phyloP scores from a whole-genome alignment of 345 rosid genomes.

The Hibiscus trionum region DNA sequence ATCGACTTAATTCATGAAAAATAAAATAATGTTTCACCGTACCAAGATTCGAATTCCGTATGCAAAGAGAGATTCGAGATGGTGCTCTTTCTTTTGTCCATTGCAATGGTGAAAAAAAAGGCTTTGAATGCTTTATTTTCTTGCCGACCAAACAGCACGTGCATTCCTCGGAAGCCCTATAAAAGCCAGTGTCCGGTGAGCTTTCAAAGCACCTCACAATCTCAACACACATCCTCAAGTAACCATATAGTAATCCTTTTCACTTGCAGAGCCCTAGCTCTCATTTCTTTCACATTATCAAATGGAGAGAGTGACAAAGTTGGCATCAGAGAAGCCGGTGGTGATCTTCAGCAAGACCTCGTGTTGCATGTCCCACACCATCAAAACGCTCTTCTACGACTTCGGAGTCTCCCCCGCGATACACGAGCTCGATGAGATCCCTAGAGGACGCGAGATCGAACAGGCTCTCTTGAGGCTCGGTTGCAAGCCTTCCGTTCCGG shows the following conservation, averaged over 20 bases:
- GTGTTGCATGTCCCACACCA: slow-evolving; percentile 90
- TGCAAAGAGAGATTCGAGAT: slow-evolving; percentile 21
- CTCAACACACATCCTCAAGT: not conserved
- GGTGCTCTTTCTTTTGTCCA: too few species aligned
- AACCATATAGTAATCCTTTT: not conserved
- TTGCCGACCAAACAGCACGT: too few species aligned
- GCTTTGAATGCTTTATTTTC: too few species aligned
- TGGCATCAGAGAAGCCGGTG: slow-evolving; percentile 88
- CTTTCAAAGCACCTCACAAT: too few species aligned
- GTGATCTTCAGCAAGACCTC: slow-evolving; percentile 95
- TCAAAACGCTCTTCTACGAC: slow-evolving; percentile 80
- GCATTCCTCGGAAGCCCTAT: too few species aligned
- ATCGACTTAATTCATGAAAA: too few species aligned
- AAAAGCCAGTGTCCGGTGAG: too few species aligned
- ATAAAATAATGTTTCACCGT: slow-evolving; percentile 9
- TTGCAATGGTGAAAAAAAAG: too few species aligned
- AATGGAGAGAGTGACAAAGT: slow-evolving; percentile 69
- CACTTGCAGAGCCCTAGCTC: not conserved
- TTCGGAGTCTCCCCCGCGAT: slow-evolving; percentile 81
- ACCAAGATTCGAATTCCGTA: slow-evolving; percentile 27
- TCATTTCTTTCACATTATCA: not conserved
- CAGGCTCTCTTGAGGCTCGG: slow-evolving; percentile 68
- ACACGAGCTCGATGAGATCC: slow-evolving; percentile 65
- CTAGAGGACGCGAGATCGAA: slow-evolving; percentile 67
- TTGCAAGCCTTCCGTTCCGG: slow-evolving; percentile 72